phyloP scores from a whole-genome alignment of 805 yeast genomes.

The Saturnispora galanensis region DNA sequence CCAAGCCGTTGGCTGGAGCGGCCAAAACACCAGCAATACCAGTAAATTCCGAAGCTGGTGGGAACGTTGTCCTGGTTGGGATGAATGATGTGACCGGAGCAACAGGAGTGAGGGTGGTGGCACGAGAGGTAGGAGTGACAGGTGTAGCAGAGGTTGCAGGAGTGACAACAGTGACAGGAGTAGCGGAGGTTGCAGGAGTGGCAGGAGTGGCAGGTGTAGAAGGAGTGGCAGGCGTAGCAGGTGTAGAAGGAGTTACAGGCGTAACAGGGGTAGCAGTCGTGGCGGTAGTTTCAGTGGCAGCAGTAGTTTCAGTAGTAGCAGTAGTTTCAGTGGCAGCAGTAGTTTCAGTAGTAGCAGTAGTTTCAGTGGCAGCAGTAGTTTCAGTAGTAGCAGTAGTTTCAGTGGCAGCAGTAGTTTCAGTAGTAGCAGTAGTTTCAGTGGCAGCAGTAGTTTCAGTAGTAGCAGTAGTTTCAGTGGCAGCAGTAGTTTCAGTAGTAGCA shows the following conservation, averaged over 20 bases:
- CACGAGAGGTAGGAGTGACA: neutral
- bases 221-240: neutral
- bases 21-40: constrained; percentile 2
- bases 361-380: neutral
- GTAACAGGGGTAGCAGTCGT: neutral
- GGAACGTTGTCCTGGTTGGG: neutral
- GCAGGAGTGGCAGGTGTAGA: neutral
- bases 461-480: neutral
- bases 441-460: neutral
- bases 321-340: neutral
- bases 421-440: neutral
- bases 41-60: neutral
- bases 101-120: neutral
- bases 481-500: neutral
- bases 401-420: neutral
- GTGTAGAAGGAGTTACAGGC: neutral
- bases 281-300: neutral
- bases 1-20: neutral
- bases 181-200: neutral
- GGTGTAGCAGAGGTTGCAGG: neutral
- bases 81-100: neutral
- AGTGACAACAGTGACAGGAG: neutral
- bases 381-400: neutral
- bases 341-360: neutral
- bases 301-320: neutral